A percentile compares a stretch with the other conserved stretches of the same genome.
Evolutionary conservation across 2,329 filamentous ascomycete genomes (phyloP).

Genomic region (Venturia nashicola): DNA sequence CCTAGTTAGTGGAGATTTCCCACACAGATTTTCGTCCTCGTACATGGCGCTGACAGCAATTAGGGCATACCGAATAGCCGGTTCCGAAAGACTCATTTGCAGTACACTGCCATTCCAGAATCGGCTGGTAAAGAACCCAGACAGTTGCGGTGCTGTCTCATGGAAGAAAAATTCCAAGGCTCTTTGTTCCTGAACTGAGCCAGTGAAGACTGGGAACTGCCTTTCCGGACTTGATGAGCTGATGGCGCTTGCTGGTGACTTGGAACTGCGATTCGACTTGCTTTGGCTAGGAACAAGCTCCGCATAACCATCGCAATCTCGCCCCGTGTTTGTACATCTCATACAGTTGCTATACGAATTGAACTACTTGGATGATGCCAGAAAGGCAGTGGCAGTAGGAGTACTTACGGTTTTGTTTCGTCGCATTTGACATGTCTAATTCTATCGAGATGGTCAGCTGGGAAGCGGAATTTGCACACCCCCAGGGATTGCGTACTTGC

Average conservation of each 20-base stretch:
- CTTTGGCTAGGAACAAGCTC: neutral
- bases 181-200: neutral
- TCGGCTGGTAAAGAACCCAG: neutral
- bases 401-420: conserved; percentile 5
- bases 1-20: conserved; percentile 1
- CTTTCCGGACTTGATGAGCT: neutral
- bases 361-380: neutral
- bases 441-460: neutral
- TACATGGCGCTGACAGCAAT: conserved; percentile 7
- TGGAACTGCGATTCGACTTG: neutral
- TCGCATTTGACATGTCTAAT: conserved; percentile 11
- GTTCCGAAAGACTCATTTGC: conserved; percentile 5
- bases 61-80: conserved; percentile 6
- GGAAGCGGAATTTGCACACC: neutral
- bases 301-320: conserved; percentile 11
- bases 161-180: conserved; percentile 9
- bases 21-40: conserved; percentile 1
- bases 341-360: neutral
- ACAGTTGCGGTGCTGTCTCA: conserved; percentile 1
- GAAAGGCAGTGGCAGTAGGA: neutral
- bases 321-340: conserved; percentile 8
- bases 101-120: conserved; percentile 9
- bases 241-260: neutral
- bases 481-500: conserved; percentile 1
- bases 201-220: neutral